Percentiles rank a stretch among this genome's conserved stretches.
phyloP scores from a whole-genome alignment of 179 eudicot genomes.

The Beta macrorhiza region DNA sequence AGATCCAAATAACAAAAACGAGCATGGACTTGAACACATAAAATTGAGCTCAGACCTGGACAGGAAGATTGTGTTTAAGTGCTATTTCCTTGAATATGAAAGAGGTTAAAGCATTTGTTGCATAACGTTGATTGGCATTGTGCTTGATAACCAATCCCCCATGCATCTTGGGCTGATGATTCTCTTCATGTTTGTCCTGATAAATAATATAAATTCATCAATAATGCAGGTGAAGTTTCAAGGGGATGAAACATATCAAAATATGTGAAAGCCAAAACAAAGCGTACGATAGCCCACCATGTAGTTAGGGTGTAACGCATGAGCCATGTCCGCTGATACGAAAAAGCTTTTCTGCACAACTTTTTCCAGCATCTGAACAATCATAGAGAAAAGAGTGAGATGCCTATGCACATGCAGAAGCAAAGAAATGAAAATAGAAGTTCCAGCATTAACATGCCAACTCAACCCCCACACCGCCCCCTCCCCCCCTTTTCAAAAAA shows the following conservation, averaged over 20 bases:
- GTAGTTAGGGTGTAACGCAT: conserved; percentile 96
- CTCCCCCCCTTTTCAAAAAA: too few relatives aligned
- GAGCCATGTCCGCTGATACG: conserved; percentile 99
- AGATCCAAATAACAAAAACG: too few relatives aligned
- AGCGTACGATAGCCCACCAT: conserved; percentile 45
- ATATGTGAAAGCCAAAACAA: background rate
- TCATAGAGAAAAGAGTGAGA: background rate
- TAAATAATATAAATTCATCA: conserved; percentile 9
- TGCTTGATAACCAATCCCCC: conserved; percentile 91
- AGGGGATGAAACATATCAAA: background rate
- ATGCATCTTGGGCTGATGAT: conserved; percentile 96
- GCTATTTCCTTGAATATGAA: conserved; percentile 93
- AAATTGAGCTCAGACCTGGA: conserved; percentile 57
- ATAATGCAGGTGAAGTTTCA: background rate
- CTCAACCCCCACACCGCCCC: too few relatives aligned
- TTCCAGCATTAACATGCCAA: too few relatives aligned
- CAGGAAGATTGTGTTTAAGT: conserved; percentile 64
- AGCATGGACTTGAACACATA: background rate
- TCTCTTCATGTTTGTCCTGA: conserved; percentile 97
- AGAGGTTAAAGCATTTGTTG: conserved; percentile 90
- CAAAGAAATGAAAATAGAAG: too few relatives aligned
- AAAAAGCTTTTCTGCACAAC: conserved; percentile 86
- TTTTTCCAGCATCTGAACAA: conserved; percentile 63
- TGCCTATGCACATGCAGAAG: background rate
- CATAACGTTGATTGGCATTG: conserved; percentile 97